Conservation (phyloP, 73 alveolate species). For the Tetrahymena thermophila region DNA sequence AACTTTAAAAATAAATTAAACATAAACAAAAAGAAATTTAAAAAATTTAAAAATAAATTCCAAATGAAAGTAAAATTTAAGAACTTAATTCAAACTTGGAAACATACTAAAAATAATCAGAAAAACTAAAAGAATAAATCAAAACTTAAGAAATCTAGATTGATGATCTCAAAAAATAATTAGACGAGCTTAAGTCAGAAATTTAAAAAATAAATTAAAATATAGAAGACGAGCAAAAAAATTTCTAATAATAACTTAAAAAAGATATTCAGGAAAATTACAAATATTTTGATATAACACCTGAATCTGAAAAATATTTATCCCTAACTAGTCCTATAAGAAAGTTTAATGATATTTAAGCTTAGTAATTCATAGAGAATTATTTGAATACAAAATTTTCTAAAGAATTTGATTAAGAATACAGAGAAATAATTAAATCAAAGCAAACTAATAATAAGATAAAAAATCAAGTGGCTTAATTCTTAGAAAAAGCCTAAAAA, state of each 20-base stretch:
- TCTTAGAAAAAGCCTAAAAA: neutral
- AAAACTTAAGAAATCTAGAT: too few relatives aligned
- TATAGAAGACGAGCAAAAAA: neutral
- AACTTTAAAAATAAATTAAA: too few relatives aligned
- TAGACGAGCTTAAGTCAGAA: neutral
- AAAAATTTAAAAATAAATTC: too few relatives aligned
- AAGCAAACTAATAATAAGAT: neutral
- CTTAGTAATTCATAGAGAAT: neutral
- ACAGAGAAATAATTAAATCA: neutral
- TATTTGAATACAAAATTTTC: neutral
- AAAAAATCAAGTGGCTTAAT: neutral
- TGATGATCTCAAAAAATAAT: neutral
- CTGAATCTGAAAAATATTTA: neutral
- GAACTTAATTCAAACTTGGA: neutral
- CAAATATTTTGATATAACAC: neutral
- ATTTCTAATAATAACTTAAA: neutral
- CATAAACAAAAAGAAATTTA: neutral
- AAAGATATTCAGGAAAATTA: neutral
- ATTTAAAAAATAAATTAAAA: neutral
- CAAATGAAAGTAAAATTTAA: neutral
- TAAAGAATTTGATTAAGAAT: neutral
- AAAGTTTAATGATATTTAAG: neutral
- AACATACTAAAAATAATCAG: neutral
- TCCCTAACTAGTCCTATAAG: neutral
- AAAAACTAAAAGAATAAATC: too few relatives aligned